phyloP scores from a whole-genome alignment of 2,329 filamentous ascomycete species.

The Xylaria arbuscula region DNA sequence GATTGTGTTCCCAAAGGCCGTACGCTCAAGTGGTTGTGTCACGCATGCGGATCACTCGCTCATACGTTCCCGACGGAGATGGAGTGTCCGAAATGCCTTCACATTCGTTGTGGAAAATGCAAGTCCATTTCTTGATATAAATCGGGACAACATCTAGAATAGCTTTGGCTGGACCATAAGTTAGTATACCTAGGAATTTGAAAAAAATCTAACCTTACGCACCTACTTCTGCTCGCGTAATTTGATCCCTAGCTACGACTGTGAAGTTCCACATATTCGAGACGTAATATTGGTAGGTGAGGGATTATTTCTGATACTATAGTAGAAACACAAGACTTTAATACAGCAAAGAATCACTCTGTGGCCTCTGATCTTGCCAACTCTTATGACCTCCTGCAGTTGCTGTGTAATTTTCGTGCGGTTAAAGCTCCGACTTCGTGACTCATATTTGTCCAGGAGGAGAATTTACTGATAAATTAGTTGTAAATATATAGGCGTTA shows the following conservation, averaged over 20 bases:
- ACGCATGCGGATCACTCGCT: constrained; percentile 14
- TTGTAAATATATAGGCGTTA: constrained; percentile 34
- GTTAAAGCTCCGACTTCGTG: too few species aligned
- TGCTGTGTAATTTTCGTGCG: too few species aligned
- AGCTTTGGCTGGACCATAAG: not conserved
- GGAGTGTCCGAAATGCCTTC: constrained; percentile 36
- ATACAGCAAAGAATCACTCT: too few species aligned
- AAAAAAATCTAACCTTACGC: constrained; percentile 33
- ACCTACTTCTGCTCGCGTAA: not conserved
- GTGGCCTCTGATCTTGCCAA: too few species aligned
- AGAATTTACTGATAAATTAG: not conserved
- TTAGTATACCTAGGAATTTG: not conserved
- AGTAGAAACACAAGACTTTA: too few species aligned
- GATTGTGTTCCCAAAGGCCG: not conserved
- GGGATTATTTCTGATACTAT: too few species aligned
- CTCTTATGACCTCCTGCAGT: too few species aligned
- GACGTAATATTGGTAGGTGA: too few species aligned
- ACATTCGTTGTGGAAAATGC: constrained; percentile 37
- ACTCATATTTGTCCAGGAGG: too few species aligned
- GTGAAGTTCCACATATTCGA: too few species aligned
- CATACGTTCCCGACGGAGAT: constrained; percentile 24
- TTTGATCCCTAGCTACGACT: not conserved
- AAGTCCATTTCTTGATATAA: constrained; percentile 20
- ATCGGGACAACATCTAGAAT: not conserved
- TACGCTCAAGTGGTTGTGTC: constrained; percentile 36